Conservation (phyloP, 352 stramenopile genomes). For the Globisporangium nagaii region DNA sequence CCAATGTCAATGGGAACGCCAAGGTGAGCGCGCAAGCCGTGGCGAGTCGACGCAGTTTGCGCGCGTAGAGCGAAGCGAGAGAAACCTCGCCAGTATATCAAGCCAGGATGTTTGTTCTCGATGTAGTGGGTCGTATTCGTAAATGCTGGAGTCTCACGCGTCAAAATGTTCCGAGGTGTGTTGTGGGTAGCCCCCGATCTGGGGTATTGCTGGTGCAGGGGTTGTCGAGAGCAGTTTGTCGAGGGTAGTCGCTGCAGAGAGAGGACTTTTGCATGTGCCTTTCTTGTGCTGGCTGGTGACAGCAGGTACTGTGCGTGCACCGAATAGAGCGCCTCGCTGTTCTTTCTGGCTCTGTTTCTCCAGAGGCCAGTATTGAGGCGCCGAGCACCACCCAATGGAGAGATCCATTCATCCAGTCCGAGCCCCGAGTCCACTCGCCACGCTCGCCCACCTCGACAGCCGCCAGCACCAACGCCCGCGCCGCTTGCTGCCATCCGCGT, state of each 20-base stretch:
- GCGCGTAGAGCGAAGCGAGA: no score
- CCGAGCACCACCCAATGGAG: slow-evolving; percentile 1
- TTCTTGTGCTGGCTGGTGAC: no score
- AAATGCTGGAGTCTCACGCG: no score
- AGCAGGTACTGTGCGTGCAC: not conserved
- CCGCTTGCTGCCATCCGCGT: not conserved
- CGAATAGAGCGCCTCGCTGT: not conserved
- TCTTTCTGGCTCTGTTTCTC: not conserved
- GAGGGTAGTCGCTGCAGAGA: no score
- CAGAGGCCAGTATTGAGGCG: slow-evolving; percentile 4
- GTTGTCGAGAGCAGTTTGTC: no score
- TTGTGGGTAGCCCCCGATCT: no score
- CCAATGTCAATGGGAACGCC: not conserved
- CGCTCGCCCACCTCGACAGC: not conserved
- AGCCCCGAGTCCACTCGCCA: not conserved
- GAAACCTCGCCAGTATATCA: no score
- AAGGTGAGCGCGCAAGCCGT: not conserved
- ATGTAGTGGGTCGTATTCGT: no score
- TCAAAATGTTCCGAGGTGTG: no score
- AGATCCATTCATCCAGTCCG: slow-evolving; percentile 6
- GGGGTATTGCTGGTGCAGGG: no score
- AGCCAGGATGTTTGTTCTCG: no score
- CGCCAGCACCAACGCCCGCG: not conserved
- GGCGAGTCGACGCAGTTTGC: not conserved
- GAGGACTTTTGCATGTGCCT: no score